phyloP scores from a whole-genome alignment of 257 asterid species.

The Ocimum tenuiflorum region DNA sequence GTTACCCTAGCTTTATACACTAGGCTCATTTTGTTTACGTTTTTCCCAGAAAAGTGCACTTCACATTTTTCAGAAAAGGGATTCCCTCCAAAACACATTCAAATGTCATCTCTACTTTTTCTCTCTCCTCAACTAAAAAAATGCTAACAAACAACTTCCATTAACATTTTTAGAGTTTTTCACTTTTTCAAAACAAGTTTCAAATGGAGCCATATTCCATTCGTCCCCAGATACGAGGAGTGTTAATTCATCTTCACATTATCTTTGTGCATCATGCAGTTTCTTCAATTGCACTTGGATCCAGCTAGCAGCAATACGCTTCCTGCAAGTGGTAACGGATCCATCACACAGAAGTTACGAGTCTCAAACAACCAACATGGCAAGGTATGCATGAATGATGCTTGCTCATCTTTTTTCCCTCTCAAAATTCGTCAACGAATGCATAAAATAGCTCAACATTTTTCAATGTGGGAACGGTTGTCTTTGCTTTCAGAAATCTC shows the following conservation, averaged over 20 bases:
- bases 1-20: background rate
- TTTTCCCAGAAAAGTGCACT: no score
- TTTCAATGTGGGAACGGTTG: no score
- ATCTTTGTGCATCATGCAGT: conserved; percentile 38
- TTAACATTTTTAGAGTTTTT: no score
- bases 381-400: conserved; percentile 42
- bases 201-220: no score
- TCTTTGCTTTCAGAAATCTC: conserved; percentile 61
- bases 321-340: conserved; percentile 54
- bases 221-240: no score
- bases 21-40: background rate
- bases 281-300: conserved; percentile 89
- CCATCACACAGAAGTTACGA: conserved; percentile 55
- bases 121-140: no score
- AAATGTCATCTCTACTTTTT: no score
- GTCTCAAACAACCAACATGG: conserved; percentile 77
- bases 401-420: background rate
- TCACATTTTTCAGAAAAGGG: no score
- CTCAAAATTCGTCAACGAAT: background rate
- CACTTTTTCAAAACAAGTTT: no score
- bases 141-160: no score
- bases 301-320: conserved; percentile 79
- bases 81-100: no score
- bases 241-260: background rate
- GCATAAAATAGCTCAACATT: background rate